These are phyloP conservation scores for Clonostachys sp. DNA, from an alignment of 2,329 filamentous ascomycete species.

Conservation along the genomic window DNA sequence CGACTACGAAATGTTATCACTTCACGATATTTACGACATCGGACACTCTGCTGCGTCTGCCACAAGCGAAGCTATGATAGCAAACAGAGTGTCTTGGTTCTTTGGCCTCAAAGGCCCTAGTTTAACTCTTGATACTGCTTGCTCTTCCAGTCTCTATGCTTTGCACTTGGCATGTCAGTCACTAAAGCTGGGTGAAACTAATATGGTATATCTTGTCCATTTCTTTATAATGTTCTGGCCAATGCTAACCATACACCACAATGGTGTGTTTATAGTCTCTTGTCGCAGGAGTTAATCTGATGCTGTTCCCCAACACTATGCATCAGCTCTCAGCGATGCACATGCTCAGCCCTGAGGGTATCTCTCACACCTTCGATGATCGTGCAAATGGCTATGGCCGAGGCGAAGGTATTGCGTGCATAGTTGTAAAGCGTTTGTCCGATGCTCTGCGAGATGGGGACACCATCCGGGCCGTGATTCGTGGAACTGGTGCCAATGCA, in stretches of 20 bases:
- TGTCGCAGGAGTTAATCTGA: slow-evolving; percentile 6
- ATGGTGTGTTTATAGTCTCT: not conserved
- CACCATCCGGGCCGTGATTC: slow-evolving; percentile 21
- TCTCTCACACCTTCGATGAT: slow-evolving; percentile 47
- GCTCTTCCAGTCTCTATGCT: slow-evolving; percentile 40
- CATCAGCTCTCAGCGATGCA: slow-evolving; percentile 4
- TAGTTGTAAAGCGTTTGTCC: slow-evolving; percentile 53
- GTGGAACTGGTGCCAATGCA: slow-evolving; percentile 17
- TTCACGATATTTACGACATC: slow-evolving; percentile 38
- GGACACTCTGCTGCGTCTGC: slow-evolving; percentile 19
- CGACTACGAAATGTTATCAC: slow-evolving; percentile 41
- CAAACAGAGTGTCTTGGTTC: slow-evolving; percentile 47
- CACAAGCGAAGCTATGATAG: slow-evolving; percentile 33
- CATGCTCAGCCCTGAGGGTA: slow-evolving; percentile 46
- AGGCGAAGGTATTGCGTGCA: slow-evolving; percentile 55
- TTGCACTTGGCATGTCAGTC: slow-evolving; percentile 43
- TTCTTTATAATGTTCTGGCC: not conserved
- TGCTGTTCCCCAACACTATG: slow-evolving; percentile 7
- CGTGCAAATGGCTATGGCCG: slow-evolving; percentile 60
- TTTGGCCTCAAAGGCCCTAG: slow-evolving; percentile 48
- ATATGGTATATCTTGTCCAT: slow-evolving; percentile 2
- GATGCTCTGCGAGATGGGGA: slow-evolving; percentile 53
- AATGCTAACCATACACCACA: not conserved
- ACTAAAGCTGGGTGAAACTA: slow-evolving; percentile 22
- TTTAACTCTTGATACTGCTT: slow-evolving; percentile 45